Conservation (phyloP, 2,329 filamentous ascomycete species). For the Fusarium siculi region DNA sequence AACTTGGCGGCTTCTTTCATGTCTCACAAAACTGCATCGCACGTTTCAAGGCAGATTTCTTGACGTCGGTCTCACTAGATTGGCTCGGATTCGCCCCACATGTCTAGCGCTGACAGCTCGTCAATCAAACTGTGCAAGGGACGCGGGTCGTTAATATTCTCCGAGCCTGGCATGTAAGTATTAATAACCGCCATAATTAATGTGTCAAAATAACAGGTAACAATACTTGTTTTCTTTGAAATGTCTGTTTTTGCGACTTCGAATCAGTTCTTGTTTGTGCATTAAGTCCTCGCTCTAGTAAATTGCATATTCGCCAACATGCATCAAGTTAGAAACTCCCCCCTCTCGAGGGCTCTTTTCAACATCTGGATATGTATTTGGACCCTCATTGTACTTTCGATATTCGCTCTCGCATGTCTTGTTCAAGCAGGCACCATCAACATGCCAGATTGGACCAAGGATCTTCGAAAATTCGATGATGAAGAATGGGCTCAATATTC, state of each 20-base stretch:
- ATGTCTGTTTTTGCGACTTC: not conserved
- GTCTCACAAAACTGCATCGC: not conserved
- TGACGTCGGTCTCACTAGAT: not conserved
- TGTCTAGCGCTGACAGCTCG: slow-evolving; percentile 11
- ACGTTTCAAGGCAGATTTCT: not conserved
- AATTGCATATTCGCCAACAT: not conserved
- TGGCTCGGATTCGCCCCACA: slow-evolving; percentile 14
- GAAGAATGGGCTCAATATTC: slow-evolving; percentile 13
- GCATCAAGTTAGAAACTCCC: not conserved
- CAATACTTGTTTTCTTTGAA: accelerated
- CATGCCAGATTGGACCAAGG: slow-evolving; percentile 28
- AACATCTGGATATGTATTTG: slow-evolving; percentile 6
- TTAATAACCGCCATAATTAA: not conserved
- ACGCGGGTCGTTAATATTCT: not conserved
- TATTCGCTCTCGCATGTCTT: slow-evolving; percentile 11
- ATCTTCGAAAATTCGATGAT: slow-evolving; percentile 18
- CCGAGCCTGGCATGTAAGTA: not conserved
- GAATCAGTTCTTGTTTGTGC: not conserved
- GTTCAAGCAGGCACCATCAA: slow-evolving; percentile 3
- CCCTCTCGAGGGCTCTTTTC: not conserved
- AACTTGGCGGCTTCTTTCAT: not conserved
- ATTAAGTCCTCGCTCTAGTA: not conserved
- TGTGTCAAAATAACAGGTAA: not conserved
- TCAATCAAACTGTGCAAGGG: not conserved
- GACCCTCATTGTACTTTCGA: not conserved